Base-by-base conservation (phyloP, 495 filamentous ascomycete species). In the Venustampulla echinocandica region DNA sequence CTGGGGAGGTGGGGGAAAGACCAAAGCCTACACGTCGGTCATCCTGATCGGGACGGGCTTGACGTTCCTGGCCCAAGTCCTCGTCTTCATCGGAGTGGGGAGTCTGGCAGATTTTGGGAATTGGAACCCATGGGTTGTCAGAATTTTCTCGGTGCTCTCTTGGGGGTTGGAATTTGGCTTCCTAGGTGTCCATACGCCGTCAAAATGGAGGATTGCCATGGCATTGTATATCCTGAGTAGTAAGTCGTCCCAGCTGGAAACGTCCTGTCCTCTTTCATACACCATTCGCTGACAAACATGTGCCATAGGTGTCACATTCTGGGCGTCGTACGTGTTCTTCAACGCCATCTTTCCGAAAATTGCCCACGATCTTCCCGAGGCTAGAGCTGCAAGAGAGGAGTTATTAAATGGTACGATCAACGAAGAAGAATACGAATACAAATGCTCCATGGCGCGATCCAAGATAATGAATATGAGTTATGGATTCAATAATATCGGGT, bases 131-230 rank as follows among this genome's bases (percentile, higher is more conserved):
- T 58, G 55, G 55, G 47, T 58, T 5, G 50, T 58, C 19, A 47
- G 50, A 33, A 33, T 18, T 7, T 58, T 54, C 32, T 58, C 55
- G 3, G 39, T 54, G 10, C 33, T 58, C 7, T 51, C 42, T 24
- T 58, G 47, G 47, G 55, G 47, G 2, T 54, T 58, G 37, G 55
- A 58, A 23, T 58, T 58, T 49, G 55, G 55, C 17, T 58, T 58
- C 17, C 36, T 58, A 24, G 55, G 55, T 5, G 42, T 58, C n/a
- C 50, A 20, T 6, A 54, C 47, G 3, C 36, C 55, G 0, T 10
- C n/a, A 2, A 47, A 54, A 46, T 58, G 55, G 55, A 40, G 45
- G 27, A 35, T 35, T 25, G 50, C 50, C 1, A 54, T 58, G 50
- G 55, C 50, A n/a, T 27, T 58, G n/a, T 58, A 54, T 19, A 52